Conservation (phyloP, 345 rosid genomes). For the Syzygium grande region DNA sequence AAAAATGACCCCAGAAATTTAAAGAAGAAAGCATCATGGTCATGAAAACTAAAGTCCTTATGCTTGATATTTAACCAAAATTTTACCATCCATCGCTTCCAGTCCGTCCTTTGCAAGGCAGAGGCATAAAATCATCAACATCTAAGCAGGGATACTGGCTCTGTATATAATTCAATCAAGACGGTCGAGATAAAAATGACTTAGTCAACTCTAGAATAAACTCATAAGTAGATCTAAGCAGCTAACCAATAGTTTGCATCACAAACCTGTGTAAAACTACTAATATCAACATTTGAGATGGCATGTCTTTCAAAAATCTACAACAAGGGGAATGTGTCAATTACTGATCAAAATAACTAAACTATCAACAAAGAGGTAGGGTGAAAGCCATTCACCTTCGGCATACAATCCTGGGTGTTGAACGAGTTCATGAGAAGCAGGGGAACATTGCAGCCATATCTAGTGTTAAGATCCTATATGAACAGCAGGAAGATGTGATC, state of each 20-base stretch:
- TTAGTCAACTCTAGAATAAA: neutral
- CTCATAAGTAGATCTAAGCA: neutral
- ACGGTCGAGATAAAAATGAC: neutral
- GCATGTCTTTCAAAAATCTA: slow-evolving; percentile 83
- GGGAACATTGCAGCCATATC: slow-evolving; percentile 83
- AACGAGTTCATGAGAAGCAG: slow-evolving; percentile 96
- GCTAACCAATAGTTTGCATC: neutral
- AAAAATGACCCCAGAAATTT: neutral
- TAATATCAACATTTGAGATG: slow-evolving; percentile 58
- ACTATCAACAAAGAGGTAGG: neutral
- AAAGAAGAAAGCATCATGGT: neutral
- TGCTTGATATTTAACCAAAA: neutral
- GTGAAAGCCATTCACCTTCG: slow-evolving; percentile 35
- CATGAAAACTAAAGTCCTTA: neutral
- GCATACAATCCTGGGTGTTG: slow-evolving; percentile 90
- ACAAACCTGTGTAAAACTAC: slow-evolving; percentile 81
- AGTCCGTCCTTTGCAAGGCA: slow-evolving; percentile 75
- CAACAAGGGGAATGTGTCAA: slow-evolving; percentile 3
- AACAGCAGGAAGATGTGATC: neutral
- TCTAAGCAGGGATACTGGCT: slow-evolving; percentile 93
- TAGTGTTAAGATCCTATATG: slow-evolving; percentile 63
- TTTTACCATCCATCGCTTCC: slow-evolving; percentile 96
- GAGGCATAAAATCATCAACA: slow-evolving; percentile 64
- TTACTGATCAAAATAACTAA: neutral
- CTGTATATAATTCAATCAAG: slow-evolving; percentile 22